Evolutionary conservation across 768 basidiomycete genomes (phyloP).

Genomic region (Leucocoprinus leucothites): DNA sequence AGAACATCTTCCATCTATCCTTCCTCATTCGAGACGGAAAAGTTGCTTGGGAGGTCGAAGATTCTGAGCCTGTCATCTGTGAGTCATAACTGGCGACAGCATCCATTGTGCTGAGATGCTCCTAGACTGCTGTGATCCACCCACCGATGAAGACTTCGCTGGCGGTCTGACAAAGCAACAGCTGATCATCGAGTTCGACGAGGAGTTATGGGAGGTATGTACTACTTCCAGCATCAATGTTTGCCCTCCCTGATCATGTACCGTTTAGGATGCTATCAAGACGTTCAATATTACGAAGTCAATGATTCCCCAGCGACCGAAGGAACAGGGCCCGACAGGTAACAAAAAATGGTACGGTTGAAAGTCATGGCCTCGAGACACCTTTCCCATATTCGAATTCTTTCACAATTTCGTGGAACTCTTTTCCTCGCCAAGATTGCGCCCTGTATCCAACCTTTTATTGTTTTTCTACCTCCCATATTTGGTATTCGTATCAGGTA

Average conservation of each 20-base stretch:
- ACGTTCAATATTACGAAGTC: constrained; percentile 78
- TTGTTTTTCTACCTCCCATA: too few species aligned
- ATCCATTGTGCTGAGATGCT: background rate
- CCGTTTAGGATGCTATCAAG: constrained; percentile 74
- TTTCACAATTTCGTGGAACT: background rate
- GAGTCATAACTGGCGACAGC: constrained; percentile 22
- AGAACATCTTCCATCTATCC: constrained; percentile 94
- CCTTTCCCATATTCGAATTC: background rate
- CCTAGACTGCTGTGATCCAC: constrained; percentile 62
- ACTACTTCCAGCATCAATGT: background rate
- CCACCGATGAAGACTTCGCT: constrained; percentile 59
- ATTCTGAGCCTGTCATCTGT: constrained; percentile 79
- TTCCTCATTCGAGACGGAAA: constrained; percentile 88
- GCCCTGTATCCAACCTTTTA: background rate
- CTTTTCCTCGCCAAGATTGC: background rate
- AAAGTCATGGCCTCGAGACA: constrained; percentile 5
- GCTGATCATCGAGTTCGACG: constrained; percentile 89
- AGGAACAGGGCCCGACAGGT: constrained; percentile 52
- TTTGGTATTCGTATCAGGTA: background rate
- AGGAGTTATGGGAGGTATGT: constrained; percentile 82
- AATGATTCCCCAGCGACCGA: constrained; percentile 70
- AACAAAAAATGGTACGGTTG: constrained; percentile 70
- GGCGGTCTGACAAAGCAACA: constrained; percentile 73
- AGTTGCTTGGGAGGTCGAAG: constrained; percentile 66
- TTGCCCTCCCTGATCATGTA: background rate